These are phyloP conservation scores for Keithomyces neogunnii DNA, from an alignment of 2,329 filamentous ascomycete genomes.

Conservation along the genomic window DNA sequence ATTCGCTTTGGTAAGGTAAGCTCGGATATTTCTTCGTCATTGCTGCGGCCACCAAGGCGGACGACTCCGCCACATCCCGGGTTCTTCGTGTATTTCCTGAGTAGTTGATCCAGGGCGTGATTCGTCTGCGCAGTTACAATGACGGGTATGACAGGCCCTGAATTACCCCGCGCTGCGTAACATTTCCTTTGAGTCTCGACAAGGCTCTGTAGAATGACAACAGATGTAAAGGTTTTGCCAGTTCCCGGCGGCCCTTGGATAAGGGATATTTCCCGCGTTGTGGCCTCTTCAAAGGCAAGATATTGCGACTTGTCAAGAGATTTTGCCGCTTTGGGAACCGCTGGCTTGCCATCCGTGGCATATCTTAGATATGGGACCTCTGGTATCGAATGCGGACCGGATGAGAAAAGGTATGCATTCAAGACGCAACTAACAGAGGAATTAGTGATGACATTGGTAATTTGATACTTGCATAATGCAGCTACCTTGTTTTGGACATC, in stretches of 20 bases:
- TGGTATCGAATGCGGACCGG: slow-evolving; percentile 23
- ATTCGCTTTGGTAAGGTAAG: neutral
- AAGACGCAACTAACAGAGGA: slow-evolving; percentile 42
- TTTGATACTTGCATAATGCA: slow-evolving; percentile 12
- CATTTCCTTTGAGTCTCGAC: slow-evolving; percentile 44
- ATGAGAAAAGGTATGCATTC: slow-evolving; percentile 50
- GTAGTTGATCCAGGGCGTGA: slow-evolving; percentile 77
- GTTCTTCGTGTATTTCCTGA: slow-evolving; percentile 48
- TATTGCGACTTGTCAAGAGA: slow-evolving; percentile 64
- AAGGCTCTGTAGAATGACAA: slow-evolving; percentile 48
- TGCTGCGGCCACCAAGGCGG: slow-evolving; percentile 55
- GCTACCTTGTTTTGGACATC: slow-evolving; percentile 44
- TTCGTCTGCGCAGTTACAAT: slow-evolving; percentile 83
- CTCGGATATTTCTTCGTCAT: slow-evolving; percentile 38
- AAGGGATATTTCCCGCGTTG: slow-evolving; percentile 64
- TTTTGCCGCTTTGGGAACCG: slow-evolving; percentile 11
- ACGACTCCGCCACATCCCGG: slow-evolving; percentile 44
- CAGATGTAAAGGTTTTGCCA: slow-evolving; percentile 74
- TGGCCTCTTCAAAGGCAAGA: slow-evolving; percentile 57
- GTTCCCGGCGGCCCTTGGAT: slow-evolving; percentile 74
- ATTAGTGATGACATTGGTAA: neutral
- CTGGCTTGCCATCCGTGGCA: neutral
- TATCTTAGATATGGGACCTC: slow-evolving; percentile 19
- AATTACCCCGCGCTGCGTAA: slow-evolving; percentile 27
- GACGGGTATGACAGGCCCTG: slow-evolving; percentile 45